Evolutionary conservation across 164 flowering plant species (phyloP).

Genomic region (Chimonanthus salicifolius): DNA sequence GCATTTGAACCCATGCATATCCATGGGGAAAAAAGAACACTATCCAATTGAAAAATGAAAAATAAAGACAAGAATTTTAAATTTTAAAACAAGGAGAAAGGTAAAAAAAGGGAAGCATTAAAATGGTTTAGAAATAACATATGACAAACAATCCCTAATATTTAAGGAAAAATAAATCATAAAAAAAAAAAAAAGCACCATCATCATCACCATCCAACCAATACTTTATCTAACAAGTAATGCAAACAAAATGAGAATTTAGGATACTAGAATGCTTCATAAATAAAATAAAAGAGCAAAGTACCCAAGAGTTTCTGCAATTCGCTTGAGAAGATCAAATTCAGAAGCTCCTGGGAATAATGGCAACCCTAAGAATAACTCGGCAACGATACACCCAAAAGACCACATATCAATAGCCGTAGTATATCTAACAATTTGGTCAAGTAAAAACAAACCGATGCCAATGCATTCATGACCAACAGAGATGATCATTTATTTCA

Average conservation of each 20-base stretch:
- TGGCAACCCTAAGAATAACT: constrained; percentile 90
- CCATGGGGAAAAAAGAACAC: too few relatives aligned
- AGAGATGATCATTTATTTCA: not conserved
- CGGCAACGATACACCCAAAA: constrained; percentile 97
- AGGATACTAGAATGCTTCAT: not conserved
- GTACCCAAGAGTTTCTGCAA: constrained; percentile 87
- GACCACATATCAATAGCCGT: constrained; percentile 99
- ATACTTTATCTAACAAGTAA: not conserved
- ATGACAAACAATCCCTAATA: too few relatives aligned
- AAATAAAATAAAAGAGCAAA: constrained; percentile 3
- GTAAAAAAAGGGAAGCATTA: too few relatives aligned
- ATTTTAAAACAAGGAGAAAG: too few relatives aligned
- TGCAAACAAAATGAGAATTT: not conserved
- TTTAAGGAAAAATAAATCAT: too few relatives aligned
- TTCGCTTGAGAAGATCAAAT: constrained; percentile 88
- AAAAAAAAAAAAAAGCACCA: not conserved
- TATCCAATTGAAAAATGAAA: too few relatives aligned
- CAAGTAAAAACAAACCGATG: constrained; percentile 22
- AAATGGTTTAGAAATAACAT: too few relatives aligned
- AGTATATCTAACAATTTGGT: constrained; percentile 57
- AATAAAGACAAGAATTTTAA: too few relatives aligned
- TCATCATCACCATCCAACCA: not conserved
- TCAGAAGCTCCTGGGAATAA: constrained; percentile 98
- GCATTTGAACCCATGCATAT: too few relatives aligned
- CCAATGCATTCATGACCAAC: not conserved